Conservation (phyloP, 2,329 filamentous ascomycete species). For the Fusarium proliferatum region DNA sequence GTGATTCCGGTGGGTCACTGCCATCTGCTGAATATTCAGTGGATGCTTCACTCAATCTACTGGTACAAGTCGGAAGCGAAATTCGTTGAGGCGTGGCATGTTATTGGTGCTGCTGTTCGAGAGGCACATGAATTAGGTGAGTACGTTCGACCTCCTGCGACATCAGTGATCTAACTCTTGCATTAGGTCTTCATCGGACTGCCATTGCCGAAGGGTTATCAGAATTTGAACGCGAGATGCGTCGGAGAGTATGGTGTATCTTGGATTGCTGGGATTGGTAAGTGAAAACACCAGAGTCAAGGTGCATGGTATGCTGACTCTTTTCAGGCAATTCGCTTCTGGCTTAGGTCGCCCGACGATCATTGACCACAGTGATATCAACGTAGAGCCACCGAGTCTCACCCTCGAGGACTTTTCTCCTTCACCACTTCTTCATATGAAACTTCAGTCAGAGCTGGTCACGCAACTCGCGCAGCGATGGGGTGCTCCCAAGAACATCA, state of each 20-base stretch:
- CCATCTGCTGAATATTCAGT: constrained; percentile 50
- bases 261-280: constrained; percentile 53
- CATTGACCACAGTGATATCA: constrained; percentile 49
- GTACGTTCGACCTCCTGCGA: not conserved
- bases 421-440: constrained; percentile 51
- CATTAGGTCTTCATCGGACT: constrained; percentile 46
- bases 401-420: constrained; percentile 48
- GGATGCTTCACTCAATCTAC: constrained; percentile 50
- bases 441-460: constrained; percentile 51
- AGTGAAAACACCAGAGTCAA: not conserved
- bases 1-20: constrained; percentile 49
- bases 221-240: constrained; percentile 51
- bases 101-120: constrained; percentile 48
- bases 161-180: not conserved
- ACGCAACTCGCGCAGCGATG: constrained; percentile 45
- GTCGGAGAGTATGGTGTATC: constrained; percentile 51
- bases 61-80: constrained; percentile 51
- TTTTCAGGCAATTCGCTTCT: constrained; percentile 50
- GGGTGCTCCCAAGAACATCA: constrained; percentile 44
- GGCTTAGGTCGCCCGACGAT: constrained; percentile 49
- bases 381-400: constrained; percentile 49
- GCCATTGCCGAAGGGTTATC: constrained; percentile 39
- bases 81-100: constrained; percentile 51
- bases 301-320: not conserved
- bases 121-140: constrained; percentile 50